Evolutionary conservation across 208 protist genomes (phyloP), one percentile per base, ranked within the genome.

Genomic region (Crithidia mellificae): DNA sequence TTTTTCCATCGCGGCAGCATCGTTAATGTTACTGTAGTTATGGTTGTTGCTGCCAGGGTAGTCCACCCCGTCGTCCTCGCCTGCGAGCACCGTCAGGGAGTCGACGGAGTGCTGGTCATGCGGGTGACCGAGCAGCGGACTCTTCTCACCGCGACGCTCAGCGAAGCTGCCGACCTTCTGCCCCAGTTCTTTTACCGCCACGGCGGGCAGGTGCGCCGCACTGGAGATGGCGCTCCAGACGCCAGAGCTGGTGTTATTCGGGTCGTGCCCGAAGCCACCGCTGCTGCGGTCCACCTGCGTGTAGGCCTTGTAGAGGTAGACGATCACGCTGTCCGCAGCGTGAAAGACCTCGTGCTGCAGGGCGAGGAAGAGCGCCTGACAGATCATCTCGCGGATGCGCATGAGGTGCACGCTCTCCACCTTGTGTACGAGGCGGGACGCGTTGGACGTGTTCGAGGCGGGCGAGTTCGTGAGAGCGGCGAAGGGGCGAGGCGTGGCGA

Each of bases 311-410:
- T 90, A 72, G 9, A 93, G 58, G 62, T 78, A 70, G 2, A 84
- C 47, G 65, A 85, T 93, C 11, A 93, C 72, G 55, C 82, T 78
- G 63, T 93, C 84, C 15, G 87, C 81, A 1, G 68, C 74, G 11
- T 58, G 71, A 32, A 79, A 68, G 34, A 80, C 68, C n/a, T 67
- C 75, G 44, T 78, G 84, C 19, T 81, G 68, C 15, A 90, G 70
- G 0, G 76, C 29, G 20, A 79, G 62, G 22, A 77, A 57, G 50
- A 92, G 71, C 2, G 77, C 77, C 47, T 71, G 64, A 56, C 83
- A 93, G 52, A 90, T 78, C 78, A 90, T 83, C 78, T 88, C 79
- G 49, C 87, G 83, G 20, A 80, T 64, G 24, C 71, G 66, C 63
- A 87, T 81, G 14, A 93, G 68, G 30, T 75, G 70, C 43, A 87